These are phyloP conservation scores for Lodderomyces parapsilosis DNA, from an alignment of 1,139 yeast species.

Conservation along the genomic window DNA sequence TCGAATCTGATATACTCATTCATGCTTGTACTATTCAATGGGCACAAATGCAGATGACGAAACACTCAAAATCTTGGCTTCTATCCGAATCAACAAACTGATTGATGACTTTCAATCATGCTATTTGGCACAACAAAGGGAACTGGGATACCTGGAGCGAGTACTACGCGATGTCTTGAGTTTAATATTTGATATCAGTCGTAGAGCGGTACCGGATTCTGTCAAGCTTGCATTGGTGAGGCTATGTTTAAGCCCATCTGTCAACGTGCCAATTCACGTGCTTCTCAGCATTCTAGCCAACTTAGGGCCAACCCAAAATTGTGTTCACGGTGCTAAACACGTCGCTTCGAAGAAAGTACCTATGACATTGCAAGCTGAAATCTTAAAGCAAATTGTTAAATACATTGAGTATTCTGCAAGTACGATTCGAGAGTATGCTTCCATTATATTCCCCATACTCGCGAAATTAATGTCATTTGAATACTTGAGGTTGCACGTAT, in stretches of 20 bases:
- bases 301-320: constrained; percentile 27
- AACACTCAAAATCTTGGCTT: neutral
- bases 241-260: constrained; percentile 12
- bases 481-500: constrained; percentile 27
- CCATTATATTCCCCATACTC: constrained; percentile 24
- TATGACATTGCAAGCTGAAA: constrained; percentile 18
- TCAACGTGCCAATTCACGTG: constrained; percentile 11
- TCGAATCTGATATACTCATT: too few species aligned
- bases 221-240: neutral
- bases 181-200: neutral
- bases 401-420: constrained; percentile 24
- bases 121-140: neutral
- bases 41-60: neutral
- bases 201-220: neutral
- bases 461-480: constrained; percentile 29
- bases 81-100: neutral
- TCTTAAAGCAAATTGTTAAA: constrained; percentile 29
- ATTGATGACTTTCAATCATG: neutral
- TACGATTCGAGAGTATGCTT: constrained; percentile 14
- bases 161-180: neutral
- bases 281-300: constrained; percentile 23
- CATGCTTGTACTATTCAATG: neutral
- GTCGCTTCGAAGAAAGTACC: constrained; percentile 20
- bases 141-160: neutral
- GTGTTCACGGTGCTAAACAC: constrained; percentile 20